phyloP scores from a whole-genome alignment of 23 red algal species.

The Chondrus crispus region DNA sequence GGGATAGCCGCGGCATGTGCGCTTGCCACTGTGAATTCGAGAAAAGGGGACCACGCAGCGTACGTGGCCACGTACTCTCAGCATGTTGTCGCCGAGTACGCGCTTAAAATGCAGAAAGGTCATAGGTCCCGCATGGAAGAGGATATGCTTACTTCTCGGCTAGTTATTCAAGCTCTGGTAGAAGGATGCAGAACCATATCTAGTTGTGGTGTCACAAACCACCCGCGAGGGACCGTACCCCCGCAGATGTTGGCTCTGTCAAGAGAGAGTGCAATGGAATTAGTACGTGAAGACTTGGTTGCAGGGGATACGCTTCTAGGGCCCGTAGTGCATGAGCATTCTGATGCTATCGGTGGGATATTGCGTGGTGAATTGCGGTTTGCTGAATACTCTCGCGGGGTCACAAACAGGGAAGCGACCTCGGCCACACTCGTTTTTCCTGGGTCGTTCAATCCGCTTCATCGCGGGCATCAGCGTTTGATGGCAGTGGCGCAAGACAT shows the following conservation, averaged over 20 bases:
- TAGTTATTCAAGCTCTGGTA: constrained; percentile 69
- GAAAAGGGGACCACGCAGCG: constrained; percentile 50
- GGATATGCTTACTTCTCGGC: constrained; percentile 43
- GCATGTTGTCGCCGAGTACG: constrained; percentile 32
- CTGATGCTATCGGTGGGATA: constrained; percentile 22
- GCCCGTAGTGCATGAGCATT: constrained; percentile 31
- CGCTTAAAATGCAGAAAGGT: constrained; percentile 30
- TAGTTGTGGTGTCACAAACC: no score
- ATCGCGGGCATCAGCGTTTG: constrained; percentile 68
- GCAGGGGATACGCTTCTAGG: constrained; percentile 32
- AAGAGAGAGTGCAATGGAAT: constrained; percentile 18
- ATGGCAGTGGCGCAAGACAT: constrained; percentile 60
- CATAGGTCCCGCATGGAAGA: constrained; percentile 40
- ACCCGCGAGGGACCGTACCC: neutral
- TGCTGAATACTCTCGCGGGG: constrained; percentile 30
- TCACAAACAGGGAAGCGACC: constrained; percentile 24
- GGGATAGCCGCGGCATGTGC: constrained; percentile 61
- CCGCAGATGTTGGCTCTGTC: constrained; percentile 24
- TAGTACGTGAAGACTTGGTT: constrained; percentile 40
- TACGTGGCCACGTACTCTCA: constrained; percentile 33
- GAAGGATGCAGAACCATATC: constrained; percentile 29
- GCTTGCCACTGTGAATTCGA: neutral
- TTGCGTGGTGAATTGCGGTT: constrained; percentile 1
- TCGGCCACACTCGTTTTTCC: constrained; percentile 61
- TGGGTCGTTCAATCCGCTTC: constrained; percentile 90